phyloP scores from a whole-genome alignment of 2,329 filamentous ascomycete species.

The Penicillium sp. region DNA sequence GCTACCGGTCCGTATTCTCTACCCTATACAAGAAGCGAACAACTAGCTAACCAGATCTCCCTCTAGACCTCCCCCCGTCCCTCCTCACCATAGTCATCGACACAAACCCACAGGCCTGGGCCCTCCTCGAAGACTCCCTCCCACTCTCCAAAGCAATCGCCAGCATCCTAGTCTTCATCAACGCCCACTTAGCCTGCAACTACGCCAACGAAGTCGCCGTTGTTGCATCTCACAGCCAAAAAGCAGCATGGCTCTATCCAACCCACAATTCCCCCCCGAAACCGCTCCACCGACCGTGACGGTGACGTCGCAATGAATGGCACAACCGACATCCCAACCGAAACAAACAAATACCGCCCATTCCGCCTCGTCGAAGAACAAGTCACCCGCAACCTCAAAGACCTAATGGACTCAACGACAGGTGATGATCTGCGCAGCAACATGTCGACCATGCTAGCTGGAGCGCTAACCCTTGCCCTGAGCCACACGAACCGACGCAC shows the following conservation, averaged over 20 bases:
- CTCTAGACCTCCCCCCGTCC: slow-evolving; percentile 63
- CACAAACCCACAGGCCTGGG: slow-evolving; percentile 95
- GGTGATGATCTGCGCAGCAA: slow-evolving; percentile 57
- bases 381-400: slow-evolving; percentile 69
- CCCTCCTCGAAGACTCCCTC: slow-evolving; percentile 68
- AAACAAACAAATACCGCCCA: slow-evolving; percentile 87
- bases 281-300: slow-evolving; percentile 30
- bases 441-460: slow-evolving; percentile 82
- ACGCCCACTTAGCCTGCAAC: slow-evolving; percentile 91
- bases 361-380: slow-evolving; percentile 84
- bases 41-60: neutral
- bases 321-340: slow-evolving; percentile 31
- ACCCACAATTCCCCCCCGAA: slow-evolving; percentile 27
- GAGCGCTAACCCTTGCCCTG: slow-evolving; percentile 84
- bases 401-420: slow-evolving; percentile 69
- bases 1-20: slow-evolving; percentile 41
- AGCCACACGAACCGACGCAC: slow-evolving; percentile 84
- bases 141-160: slow-evolving; percentile 81
- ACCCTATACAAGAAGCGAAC: slow-evolving; percentile 3
- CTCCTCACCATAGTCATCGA: slow-evolving; percentile 89
- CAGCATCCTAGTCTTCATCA: slow-evolving; percentile 91
- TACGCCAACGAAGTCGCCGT: slow-evolving; percentile 91
- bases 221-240: slow-evolving; percentile 82
- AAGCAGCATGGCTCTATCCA: slow-evolving; percentile 88
- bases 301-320: slow-evolving; percentile 61